A percentile compares a stretch with the other conserved stretches of the same genome.
phyloP scores from a whole-genome alignment of 129 eudicot species.

The Escallonia rubra region DNA sequence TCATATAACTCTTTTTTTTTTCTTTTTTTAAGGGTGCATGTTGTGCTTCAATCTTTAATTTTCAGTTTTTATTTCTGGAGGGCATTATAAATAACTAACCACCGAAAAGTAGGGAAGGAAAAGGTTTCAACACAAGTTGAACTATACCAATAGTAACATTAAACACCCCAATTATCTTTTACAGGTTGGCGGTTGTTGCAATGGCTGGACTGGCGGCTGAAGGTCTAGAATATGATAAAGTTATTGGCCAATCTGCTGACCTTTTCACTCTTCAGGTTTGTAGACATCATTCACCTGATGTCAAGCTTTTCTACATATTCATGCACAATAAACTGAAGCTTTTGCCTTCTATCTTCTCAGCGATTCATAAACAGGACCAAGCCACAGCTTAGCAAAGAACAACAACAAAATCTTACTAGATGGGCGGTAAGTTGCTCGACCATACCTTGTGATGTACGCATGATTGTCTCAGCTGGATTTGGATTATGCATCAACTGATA shows the following conservation, averaged over 20 bases:
- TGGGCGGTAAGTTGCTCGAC: slow-evolving; percentile 79
- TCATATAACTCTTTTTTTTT: no score
- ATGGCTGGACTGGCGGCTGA: slow-evolving; percentile 99
- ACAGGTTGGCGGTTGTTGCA: slow-evolving; percentile 96
- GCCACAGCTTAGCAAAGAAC: slow-evolving; percentile 72
- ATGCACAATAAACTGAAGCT: slow-evolving; percentile 6
- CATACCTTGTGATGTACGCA: no score
- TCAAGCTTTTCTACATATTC: slow-evolving; percentile 1
- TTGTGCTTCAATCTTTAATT: no score
- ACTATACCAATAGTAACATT: no score
- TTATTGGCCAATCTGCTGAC: slow-evolving; percentile 93
- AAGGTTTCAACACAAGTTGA: no score
- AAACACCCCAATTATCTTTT: not conserved
- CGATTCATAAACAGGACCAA: slow-evolving; percentile 86
- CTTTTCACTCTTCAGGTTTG: slow-evolving; percentile 91
- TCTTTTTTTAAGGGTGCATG: no score
- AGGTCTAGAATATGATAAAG: slow-evolving; percentile 92
- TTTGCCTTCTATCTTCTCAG: slow-evolving; percentile 34
- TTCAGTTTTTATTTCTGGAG: no score
- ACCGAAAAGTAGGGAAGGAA: no score
- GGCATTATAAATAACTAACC: no score
- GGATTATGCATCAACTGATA: not conserved
- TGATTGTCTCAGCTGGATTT: no score
- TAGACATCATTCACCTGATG: slow-evolving; percentile 1
- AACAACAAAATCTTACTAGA: slow-evolving; percentile 94